Conservation (phyloP, 2,329 filamentous ascomycete genomes). For the Botrytis paeoniae region DNA sequence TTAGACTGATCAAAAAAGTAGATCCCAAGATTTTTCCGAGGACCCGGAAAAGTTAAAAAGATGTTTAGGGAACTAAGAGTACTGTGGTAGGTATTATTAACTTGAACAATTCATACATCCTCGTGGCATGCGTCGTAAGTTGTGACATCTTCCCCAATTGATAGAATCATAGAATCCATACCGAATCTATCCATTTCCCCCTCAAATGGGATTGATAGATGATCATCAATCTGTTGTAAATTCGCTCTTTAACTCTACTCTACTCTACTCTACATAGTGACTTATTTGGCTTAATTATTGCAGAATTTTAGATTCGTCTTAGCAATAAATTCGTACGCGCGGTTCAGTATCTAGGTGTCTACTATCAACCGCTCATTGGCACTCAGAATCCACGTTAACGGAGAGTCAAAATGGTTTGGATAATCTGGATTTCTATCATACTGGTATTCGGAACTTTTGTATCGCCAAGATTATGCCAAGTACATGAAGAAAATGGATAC, state of each 20-base stretch:
- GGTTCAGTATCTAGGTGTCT: neutral
- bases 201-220: neutral
- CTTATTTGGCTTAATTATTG: neutral
- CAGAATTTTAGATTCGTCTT: neutral
- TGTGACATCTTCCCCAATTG: neutral
- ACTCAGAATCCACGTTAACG: neutral
- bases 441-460: neutral
- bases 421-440: neutral
- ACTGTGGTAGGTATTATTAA: neutral
- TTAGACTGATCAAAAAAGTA: neutral
- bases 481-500: neutral
- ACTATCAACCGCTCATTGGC: neutral
- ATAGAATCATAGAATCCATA: neutral
- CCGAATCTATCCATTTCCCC: neutral
- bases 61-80: neutral
- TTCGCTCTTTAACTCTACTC: neutral
- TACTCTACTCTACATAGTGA: neutral
- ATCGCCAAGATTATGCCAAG: neutral
- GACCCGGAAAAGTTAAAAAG: neutral
- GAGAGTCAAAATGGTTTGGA: neutral
- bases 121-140: constrained; percentile 15
- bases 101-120: neutral
- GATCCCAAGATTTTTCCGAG: neutral
- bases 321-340: constrained; percentile 2
- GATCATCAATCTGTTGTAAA: neutral